Conservation (phyloP, 2,329 filamentous ascomycete species). For the Neopestalotiopsis sp. region DNA sequence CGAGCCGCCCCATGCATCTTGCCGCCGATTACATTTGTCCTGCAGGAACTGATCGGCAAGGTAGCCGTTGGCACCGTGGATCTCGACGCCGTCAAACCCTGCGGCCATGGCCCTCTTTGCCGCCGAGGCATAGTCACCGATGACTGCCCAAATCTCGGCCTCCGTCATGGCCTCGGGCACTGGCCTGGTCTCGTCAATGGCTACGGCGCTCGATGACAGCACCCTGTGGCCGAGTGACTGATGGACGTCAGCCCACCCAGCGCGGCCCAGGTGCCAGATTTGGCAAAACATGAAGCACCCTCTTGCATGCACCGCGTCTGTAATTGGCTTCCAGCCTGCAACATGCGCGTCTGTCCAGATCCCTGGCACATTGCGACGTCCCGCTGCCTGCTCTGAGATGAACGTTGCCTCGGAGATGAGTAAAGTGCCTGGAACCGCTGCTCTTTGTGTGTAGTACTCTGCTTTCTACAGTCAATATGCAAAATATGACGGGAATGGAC, state of each 20-base stretch:
- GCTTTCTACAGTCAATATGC: no score
- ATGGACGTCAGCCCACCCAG: constrained; percentile 40
- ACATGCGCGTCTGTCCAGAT: constrained; percentile 58
- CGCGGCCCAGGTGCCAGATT: constrained; percentile 68
- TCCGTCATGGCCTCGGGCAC: constrained; percentile 69
- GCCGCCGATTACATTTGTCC: constrained; percentile 58
- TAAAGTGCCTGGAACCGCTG: constrained; percentile 45
- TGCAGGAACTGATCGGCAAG: constrained; percentile 63
- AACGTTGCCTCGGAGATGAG: constrained; percentile 63
- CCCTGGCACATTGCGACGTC: constrained; percentile 53
- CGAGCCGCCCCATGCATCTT: constrained; percentile 60
- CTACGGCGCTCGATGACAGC: constrained; percentile 49
- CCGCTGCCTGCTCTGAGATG: constrained; percentile 51
- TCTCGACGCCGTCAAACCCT: constrained; percentile 71
- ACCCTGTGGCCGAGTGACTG: constrained; percentile 51
- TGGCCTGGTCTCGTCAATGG: constrained; percentile 49
- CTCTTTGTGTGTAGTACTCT: constrained; percentile 36
- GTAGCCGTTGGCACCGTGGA: constrained; percentile 51
- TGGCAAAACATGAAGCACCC: constrained; percentile 65
- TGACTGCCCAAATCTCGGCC: constrained; percentile 68
- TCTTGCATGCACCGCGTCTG: constrained; percentile 62
- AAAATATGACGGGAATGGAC: not conserved
- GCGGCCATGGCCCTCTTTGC: constrained; percentile 61
- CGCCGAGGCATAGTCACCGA: constrained; percentile 62
- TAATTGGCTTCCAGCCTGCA: constrained; percentile 59